Evolutionary conservation across 139 green algal genomes (phyloP), one percentile per base, ranked within the genome.

Genomic region (Edaphochlamys debaryana): DNA sequence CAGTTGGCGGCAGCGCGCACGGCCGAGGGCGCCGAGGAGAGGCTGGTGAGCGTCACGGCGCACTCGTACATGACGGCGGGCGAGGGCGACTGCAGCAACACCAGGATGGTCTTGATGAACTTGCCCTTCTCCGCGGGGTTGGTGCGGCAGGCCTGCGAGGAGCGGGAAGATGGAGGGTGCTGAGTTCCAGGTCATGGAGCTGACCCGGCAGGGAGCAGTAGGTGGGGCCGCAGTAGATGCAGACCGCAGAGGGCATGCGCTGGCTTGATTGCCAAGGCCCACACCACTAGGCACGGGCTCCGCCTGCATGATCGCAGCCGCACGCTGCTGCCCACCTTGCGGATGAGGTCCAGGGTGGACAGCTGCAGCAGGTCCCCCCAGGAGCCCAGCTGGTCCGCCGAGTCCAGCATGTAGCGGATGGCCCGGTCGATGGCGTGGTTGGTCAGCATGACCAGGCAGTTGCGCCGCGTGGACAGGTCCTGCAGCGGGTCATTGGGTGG

Each of bases 71-170:
- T 90, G 22, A 99, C 98, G 4, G 95, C 94, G 0, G 96, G 94
- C 79, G 89, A 95, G 67, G 89, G 92, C 41, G 89, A 94, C 66
- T 94, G 80, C 79, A 99, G 91, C 77, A 99, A 91, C 34, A 94
- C 92, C 77, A 99, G 89, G 87, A 99, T 98, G 85, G 99, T 96
- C 88, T 99, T 99, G 91, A 99, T 99, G 92, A 98, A 98, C 79
- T 95, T 95, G 62, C 96, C 97, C 92, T 99, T 99, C 79, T 97
- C 89, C 25, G 86, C 89, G 1, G 97, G 95, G 30, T 92, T 89
- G 19, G 83, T 92, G 67, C 94, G 91, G 90, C 97, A 99, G 23
- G 96, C 94, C 92, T 97, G 90, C 20, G 23, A 7, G 56, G 23
- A 8, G 56, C 7, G 60, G 77, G 5, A 41, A 62, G 37, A 40